Conservation (phyloP, 2,329 filamentous ascomycete species). For the Colletotrichum sansevieriae region DNA sequence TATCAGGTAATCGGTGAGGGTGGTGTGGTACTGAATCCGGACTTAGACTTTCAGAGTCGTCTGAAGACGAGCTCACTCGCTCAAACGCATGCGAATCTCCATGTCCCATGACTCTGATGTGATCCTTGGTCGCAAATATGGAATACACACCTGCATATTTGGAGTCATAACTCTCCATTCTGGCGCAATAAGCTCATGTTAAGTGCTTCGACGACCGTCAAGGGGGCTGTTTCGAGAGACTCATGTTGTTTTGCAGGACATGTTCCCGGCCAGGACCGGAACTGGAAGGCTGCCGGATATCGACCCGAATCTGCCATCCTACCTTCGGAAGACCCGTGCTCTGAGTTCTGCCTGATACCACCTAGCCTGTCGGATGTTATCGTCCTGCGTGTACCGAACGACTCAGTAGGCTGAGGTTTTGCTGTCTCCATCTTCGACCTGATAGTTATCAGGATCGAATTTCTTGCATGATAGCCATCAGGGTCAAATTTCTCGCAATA, state of each 20-base stretch:
- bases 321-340: constrained; percentile 6
- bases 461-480: too few species aligned
- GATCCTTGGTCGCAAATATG: not conserved
- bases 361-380: not conserved
- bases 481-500: too few species aligned
- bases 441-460: too few species aligned
- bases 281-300: not conserved
- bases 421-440: too few species aligned
- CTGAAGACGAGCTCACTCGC: not conserved
- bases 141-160: not conserved
- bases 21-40: not conserved
- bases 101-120: not conserved
- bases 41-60: not conserved
- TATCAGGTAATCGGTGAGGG: not conserved
- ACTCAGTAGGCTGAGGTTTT: too few species aligned
- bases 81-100: not conserved
- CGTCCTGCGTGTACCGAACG: too few species aligned
- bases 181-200: constrained; percentile 9
- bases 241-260: not conserved
- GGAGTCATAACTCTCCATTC: not conserved
- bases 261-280: not conserved
- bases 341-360: not conserved
- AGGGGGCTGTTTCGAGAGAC: not conserved
- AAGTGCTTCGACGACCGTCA: not conserved
- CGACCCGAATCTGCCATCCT: not conserved